Base-by-base conservation (phyloP, 345 rosid genomes). In the Clarkia xantiana region DNA sequence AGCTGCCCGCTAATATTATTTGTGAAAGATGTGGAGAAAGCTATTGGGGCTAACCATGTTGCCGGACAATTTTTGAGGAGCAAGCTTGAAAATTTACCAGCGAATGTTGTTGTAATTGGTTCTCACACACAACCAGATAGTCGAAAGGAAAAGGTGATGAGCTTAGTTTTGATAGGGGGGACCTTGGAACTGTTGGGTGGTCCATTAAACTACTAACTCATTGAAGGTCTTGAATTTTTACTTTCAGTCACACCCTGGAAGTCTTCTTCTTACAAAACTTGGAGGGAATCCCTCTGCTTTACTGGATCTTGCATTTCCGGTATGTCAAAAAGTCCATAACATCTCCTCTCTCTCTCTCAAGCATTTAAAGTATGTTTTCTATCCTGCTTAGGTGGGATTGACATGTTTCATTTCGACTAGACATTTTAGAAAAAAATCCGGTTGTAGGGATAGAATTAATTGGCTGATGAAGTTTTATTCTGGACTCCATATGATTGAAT, bases 241-340 rank as follows among this genome's bases (percentile, higher is more conserved):
- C 60, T 55, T 71, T 54, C 87, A 91, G 98, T 81, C 94, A 40
- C 94, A 86, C 68, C 81, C 94, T 40, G 93, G 98, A 16, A 80
- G 96, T 38, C 83, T 91, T 73, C 51, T 91, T 45, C 81, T 91
- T 55, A 86, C 98, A 5, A 91, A 91, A 68, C 76, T 91, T 76
- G 94, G 93, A 34, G 69, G 94, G 76, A 91, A 77, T 63, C 94
- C 85, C 61, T 79, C 97, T 13, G 96, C 98, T 39, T 60, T 91
- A 41, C 72, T 91, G 50, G 98, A 91, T 57, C 76, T 91, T 53
- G 90, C 97, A 13, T 84, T 91, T 61, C 94, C 94, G 68, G 98
- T 91, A 83, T 23, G 25, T 38, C 52, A 12, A 47, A 11, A 29
- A 11, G 25, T 22, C 25, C 25, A 22, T 29, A 29, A 29, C 36